A percentile compares a stretch with the other conserved stretches of the same genome.
Conservation (phyloP, 148 eudicot genomes). For the Nepenthes gracilis region DNA sequence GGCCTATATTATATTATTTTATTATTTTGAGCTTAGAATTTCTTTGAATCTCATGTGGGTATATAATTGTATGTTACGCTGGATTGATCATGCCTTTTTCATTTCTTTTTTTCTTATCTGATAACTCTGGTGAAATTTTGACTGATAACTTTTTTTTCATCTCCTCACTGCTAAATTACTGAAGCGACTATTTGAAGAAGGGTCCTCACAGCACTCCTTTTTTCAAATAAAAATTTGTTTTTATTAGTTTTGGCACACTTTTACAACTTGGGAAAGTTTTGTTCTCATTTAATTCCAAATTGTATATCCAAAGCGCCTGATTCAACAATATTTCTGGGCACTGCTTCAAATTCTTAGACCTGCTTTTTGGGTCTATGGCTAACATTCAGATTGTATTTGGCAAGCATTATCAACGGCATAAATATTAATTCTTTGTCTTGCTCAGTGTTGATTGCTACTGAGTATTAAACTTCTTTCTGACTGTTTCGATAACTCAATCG, state of each 20-base stretch:
- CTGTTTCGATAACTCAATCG: too few species aligned
- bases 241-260: neutral
- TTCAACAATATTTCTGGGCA: conserved; percentile 1
- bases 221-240: neutral
- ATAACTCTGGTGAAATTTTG: too few species aligned
- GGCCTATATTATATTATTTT: neutral
- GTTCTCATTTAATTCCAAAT: neutral
- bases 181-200: too few species aligned
- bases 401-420: neutral
- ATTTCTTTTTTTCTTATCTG: too few species aligned
- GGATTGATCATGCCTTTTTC: too few species aligned
- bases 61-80: too few species aligned
- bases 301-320: conserved; percentile 2
- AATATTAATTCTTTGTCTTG: conserved; percentile 1
- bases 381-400: neutral
- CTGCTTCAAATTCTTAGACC: conserved; percentile 10
- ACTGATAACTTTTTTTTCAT: too few species aligned
- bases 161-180: too few species aligned
- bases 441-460: neutral
- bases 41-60: too few species aligned
- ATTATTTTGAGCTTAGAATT: neutral
- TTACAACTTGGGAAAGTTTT: neutral
- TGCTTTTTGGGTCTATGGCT: neutral
- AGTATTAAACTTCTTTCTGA: too few species aligned
- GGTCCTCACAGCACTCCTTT: neutral